Evolutionary conservation across 108 stramenopile genomes (phyloP).

Genomic region (Cyclotella choctawhatcheeana): DNA sequence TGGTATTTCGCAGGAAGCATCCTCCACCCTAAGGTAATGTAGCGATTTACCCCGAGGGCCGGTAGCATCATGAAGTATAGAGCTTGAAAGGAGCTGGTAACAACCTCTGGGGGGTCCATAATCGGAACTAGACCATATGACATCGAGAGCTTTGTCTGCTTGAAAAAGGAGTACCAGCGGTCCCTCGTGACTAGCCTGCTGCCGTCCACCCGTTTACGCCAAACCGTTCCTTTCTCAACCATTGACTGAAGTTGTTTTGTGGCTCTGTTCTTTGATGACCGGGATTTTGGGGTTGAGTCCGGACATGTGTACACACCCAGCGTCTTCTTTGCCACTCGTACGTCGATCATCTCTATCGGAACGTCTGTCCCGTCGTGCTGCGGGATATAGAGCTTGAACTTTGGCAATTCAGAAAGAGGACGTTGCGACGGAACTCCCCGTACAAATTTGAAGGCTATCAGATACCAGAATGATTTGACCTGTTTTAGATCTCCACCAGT

Average conservation of each 20-base stretch:
- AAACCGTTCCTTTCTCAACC: conserved; percentile 2
- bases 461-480: conserved; percentile 1
- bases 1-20: not conserved
- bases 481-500: not conserved
- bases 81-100: not conserved
- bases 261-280: not conserved
- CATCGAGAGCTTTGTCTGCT: not conserved
- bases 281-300: not conserved
- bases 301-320: conserved; percentile 1
- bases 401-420: not conserved
- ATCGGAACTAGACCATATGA: not conserved
- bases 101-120: not conserved
- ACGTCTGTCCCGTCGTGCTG: not conserved
- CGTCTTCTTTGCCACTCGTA: not conserved
- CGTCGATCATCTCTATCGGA: not conserved
- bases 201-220: not conserved
- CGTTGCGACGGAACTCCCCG: not conserved
- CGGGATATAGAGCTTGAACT: not conserved
- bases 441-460: conserved; percentile 2
- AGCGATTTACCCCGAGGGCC: not conserved
- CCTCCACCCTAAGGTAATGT: conserved; percentile 10
- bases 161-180: not conserved
- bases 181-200: not conserved
- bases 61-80: not conserved
- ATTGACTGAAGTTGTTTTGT: not conserved